Evolutionary conservation across 495 filamentous ascomycete genomes (phyloP), one percentile per base, ranked within the genome.

Genomic region (Rostrohypoxylon terebratum): DNA sequence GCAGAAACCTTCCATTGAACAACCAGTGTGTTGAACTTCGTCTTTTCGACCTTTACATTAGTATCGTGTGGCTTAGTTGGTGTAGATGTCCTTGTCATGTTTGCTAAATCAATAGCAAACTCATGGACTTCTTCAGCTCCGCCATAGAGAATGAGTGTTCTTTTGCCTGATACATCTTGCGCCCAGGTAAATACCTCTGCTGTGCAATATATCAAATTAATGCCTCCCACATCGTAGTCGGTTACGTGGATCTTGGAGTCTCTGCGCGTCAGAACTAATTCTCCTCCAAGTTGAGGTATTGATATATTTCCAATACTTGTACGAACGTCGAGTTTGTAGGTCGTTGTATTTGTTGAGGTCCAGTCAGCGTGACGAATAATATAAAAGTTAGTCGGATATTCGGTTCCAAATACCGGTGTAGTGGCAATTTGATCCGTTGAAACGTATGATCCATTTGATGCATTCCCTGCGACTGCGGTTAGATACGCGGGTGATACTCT

Each of bases 191-290:
- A 92, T 50, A 93, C 86, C 64, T 96, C 91, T 1, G 89, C 91
- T 10, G 91, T 90, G 0, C 89, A 93, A 79, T 94, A 94, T 3
- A 93, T 77, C 33, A 94, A 78, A 13, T 85, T 90, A 0, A 83
- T 81, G 16, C 85, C 86, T 0, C 86, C 86, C 59, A 94, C 80
- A 54, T 89, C 79, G 70, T 93, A 94, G 74, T 96, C 90, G 14
- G 88, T 89, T 23, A 94, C 88, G 75, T 92, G 88, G 63, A 84
- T 79, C 79, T 93, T 93, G 0, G 90, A 91, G 75, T 94, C 93
- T 57, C 91, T 85, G 0, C 91, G 90, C 67, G 86, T 86, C 7
- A 94, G 83, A 0, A 87, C 87, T 10, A 94, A 80, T 1, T 79
- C 83, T 8, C 86, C 87, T 9, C 85, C 86, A 1, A 92, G 80